Conservation (phyloP, 2,329 filamentous ascomycete species). For the Colletotrichum sansevieriae region DNA sequence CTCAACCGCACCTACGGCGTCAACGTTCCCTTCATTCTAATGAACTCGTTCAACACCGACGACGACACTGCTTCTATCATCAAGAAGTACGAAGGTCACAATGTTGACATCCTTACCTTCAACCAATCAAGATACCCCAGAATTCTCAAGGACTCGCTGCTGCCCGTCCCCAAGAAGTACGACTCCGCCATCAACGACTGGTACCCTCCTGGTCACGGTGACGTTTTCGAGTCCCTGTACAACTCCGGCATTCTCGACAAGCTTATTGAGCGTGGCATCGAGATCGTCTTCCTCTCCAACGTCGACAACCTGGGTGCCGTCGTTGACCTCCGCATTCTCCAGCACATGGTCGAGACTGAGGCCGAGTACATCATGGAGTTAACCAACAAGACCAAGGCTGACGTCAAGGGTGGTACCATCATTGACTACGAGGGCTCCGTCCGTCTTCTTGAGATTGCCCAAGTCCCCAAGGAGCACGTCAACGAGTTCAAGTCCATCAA, state of each 20-base stretch:
- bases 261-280: slow-evolving; percentile 93
- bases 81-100: slow-evolving; percentile 99
- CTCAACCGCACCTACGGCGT: slow-evolving; percentile 98
- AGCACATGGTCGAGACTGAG: slow-evolving; percentile 99
- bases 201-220: slow-evolving; percentile 99
- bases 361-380: slow-evolving; percentile 99
- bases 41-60: slow-evolving; percentile 99
- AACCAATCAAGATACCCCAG: slow-evolving; percentile 98
- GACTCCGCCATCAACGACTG: slow-evolving; percentile 93
- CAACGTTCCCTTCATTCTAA: slow-evolving; percentile 97
- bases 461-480: slow-evolving; percentile 99
- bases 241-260: slow-evolving; percentile 98
- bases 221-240: slow-evolving; percentile 99
- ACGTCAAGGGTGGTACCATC: slow-evolving; percentile 99
- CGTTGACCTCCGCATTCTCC: slow-evolving; percentile 96
- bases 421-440: slow-evolving; percentile 99
- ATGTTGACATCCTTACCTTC: slow-evolving; percentile 99
- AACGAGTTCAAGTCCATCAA: slow-evolving; percentile 99
- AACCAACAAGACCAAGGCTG: slow-evolving; percentile 99
- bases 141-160: slow-evolving; percentile 97
- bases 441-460: slow-evolving; percentile 96
- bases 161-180: slow-evolving; percentile 91
- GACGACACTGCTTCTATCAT: slow-evolving; percentile 98
- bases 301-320: slow-evolving; percentile 98
- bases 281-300: slow-evolving; percentile 99